A percentile compares a stretch with the other conserved stretches of the same genome.
phyloP scores from a whole-genome alignment of 2,329 filamentous ascomycete genomes.

The Neofusicoccum kwambonambiense region DNA sequence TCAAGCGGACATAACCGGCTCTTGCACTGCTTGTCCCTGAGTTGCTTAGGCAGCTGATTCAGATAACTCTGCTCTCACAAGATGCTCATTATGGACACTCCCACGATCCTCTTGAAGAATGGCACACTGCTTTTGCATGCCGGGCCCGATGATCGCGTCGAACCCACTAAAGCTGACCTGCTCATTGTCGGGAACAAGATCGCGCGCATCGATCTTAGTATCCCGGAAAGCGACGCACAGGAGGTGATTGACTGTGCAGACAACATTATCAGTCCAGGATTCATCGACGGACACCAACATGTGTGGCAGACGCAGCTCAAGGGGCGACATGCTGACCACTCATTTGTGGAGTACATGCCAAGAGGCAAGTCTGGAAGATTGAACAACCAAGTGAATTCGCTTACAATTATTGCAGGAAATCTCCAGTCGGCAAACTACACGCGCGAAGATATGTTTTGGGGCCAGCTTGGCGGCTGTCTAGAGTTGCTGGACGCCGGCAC shows the following conservation, averaged over 20 bases:
- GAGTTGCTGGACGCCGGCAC: slow-evolving; percentile 55
- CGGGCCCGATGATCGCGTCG: slow-evolving; percentile 28
- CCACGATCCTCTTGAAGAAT: slow-evolving; percentile 35
- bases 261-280: slow-evolving; percentile 57
- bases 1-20: too few species aligned
- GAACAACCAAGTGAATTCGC: too few species aligned
- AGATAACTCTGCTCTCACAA: too few species aligned
- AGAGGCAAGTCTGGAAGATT: slow-evolving; percentile 28
- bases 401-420: slow-evolving; percentile 33
- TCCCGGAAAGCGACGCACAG: slow-evolving; percentile 28
- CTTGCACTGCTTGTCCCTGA: too few species aligned
- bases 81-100: not conserved
- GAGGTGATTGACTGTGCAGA: slow-evolving; percentile 50
- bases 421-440: slow-evolving; percentile 30
- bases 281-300: slow-evolving; percentile 56
- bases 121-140: slow-evolving; percentile 39
- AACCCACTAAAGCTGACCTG: slow-evolving; percentile 31
- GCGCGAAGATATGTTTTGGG: slow-evolving; percentile 21
- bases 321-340: slow-evolving; percentile 52
- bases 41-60: too few species aligned
- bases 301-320: slow-evolving; percentile 56
- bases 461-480: slow-evolving; percentile 42
- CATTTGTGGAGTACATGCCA: slow-evolving; percentile 45
- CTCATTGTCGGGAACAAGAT: slow-evolving; percentile 37
- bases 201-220: slow-evolving; percentile 29